These are phyloP conservation scores for Apiospora rasikravindrae DNA, from an alignment of 2,329 filamentous ascomycete species.

Conservation along the genomic window DNA sequence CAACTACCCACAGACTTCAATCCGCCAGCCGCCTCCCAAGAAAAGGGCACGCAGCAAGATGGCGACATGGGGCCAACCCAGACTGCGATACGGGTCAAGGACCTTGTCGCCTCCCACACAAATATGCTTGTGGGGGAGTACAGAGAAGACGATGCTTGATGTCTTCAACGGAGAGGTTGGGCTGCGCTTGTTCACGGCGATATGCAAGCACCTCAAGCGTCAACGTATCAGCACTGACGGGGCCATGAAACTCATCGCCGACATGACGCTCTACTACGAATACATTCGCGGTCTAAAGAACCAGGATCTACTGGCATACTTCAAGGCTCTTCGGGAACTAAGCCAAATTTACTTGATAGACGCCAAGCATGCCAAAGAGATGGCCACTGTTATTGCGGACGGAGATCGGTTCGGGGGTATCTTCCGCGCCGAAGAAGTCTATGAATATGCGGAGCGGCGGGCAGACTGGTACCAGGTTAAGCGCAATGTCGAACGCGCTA, in stretches of 20 bases:
- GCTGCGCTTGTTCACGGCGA: slow-evolving; percentile 83
- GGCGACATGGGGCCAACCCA: slow-evolving; percentile 67
- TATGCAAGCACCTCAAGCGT: slow-evolving; percentile 97
- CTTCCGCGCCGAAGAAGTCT: slow-evolving; percentile 94
- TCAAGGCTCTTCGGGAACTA: slow-evolving; percentile 87
- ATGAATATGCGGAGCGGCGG: slow-evolving; percentile 91
- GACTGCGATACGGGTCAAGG: slow-evolving; percentile 81
- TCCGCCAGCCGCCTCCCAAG: slow-evolving; percentile 54
- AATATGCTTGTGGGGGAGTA: slow-evolving; percentile 93
- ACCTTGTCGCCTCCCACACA: slow-evolving; percentile 86
- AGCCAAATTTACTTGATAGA: slow-evolving; percentile 96
- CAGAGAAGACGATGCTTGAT: slow-evolving; percentile 96
- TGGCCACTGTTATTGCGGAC: slow-evolving; percentile 94
- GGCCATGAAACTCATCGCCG: slow-evolving; percentile 89
- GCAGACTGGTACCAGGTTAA: slow-evolving; percentile 96
- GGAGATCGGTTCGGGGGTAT: slow-evolving; percentile 88
- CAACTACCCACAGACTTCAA: slow-evolving; percentile 92
- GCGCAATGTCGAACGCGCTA: slow-evolving; percentile 88
- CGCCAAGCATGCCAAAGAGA: slow-evolving; percentile 84
- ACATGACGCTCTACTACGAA: slow-evolving; percentile 92
- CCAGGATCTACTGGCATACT: slow-evolving; percentile 84
- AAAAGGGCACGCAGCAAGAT: slow-evolving; percentile 41
- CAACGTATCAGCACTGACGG: slow-evolving; percentile 91
- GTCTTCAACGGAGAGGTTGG: slow-evolving; percentile 99
- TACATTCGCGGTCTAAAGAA: slow-evolving; percentile 86